Evolutionary conservation across 1,139 yeast species (phyloP), one percentile per base, ranked within the genome.

Genomic region (Saccharomyces uvarum): DNA sequence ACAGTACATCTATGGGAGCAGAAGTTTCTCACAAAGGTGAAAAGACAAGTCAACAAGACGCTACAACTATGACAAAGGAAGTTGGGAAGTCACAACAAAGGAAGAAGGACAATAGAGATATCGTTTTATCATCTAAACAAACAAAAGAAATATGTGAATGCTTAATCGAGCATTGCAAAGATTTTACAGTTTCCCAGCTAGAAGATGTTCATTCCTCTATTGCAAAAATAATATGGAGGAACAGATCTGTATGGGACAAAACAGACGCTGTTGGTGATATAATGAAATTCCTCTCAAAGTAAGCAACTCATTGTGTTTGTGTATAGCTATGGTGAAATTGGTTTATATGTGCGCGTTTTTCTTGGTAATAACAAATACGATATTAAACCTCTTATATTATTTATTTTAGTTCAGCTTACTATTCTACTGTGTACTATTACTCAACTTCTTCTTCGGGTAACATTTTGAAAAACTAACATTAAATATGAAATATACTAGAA

Each of bases 181-280:
- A 75, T 21, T 77, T 75, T 59, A 79, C 82, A 2, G 76, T 93
- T n/a, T 95, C 88, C 56, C 75, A 78, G 57, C 74, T 93, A 44
- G 97, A 93, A 70, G 80, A 80, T 51, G 70, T 85, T 13, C 85
- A 86, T 75, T 84, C 98, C 3, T 76, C 78, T 50, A 69, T 90
- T 51, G 82, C 88, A 75, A 93, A 87, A 52, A 75, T 84, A 13
- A 77, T 88, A 2, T 93, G 97, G 97, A 72, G 75, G 9, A 80
- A 81, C 59, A 77, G 96, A 53, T 71, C 75, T 51, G 69, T 72
- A 5, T 84, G 96, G 88, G 82, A 90, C 65, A 84, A 90, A 61
- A 72, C 78, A 13, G 61, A 54, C 13, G 68, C 77, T 1, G 9
- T 61, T 9, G n/a, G 31, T 3, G 56, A 52, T 24, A 46, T 56